These are phyloP conservation scores for Hyphopichia buzzinii DNA, from an alignment of 1,139 yeast species.

Conservation along the genomic window DNA sequence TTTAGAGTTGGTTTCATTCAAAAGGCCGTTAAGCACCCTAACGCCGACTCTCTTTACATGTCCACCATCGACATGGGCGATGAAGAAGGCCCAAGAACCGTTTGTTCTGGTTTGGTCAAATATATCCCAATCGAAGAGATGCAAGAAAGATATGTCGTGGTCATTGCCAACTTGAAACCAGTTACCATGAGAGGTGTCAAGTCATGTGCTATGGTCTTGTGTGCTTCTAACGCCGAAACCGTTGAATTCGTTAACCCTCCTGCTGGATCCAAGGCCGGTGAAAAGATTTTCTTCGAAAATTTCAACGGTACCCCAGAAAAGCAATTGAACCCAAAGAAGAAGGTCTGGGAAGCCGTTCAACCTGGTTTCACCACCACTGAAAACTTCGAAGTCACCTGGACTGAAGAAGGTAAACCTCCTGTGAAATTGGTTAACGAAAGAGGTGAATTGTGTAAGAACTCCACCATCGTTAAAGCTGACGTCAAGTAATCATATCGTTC, in stretches of 20 bases:
- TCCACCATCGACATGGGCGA: conserved; percentile 97
- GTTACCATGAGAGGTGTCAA: conserved; percentile 82
- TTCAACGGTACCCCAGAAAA: conserved; percentile 86
- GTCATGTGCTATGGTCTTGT: conserved; percentile 94
- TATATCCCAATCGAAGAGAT: conserved; percentile 47
- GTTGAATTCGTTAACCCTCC: conserved; percentile 98
- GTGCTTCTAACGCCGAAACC: conserved; percentile 69
- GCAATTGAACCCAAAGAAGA: conserved; percentile 96
- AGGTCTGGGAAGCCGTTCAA: conserved; percentile 94
- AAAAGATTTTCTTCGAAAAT: conserved; percentile 91
- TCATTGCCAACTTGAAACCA: conserved; percentile 62
- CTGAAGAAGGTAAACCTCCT: conserved; percentile 76
- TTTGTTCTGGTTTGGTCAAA: conserved; percentile 82
- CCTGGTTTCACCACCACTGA: conserved; percentile 85
- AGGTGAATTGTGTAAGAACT: conserved; percentile 71
- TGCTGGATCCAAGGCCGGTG: conserved; percentile 92
- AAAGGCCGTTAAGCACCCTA: conserved; percentile 96
- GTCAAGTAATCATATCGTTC: conserved; percentile 53
- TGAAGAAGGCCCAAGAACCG: conserved; percentile 95
- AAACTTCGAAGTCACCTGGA: conserved; percentile 72
- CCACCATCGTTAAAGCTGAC: conserved; percentile 64
- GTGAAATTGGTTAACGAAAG: conserved; percentile 73
- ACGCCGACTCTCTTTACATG: conserved; percentile 93
- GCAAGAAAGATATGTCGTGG: conserved; percentile 48
- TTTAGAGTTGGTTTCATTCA: conserved; percentile 95